These are phyloP conservation scores for Geotrichum europaeum DNA, from an alignment of 1,139 yeast species.

Conservation along the genomic window DNA sequence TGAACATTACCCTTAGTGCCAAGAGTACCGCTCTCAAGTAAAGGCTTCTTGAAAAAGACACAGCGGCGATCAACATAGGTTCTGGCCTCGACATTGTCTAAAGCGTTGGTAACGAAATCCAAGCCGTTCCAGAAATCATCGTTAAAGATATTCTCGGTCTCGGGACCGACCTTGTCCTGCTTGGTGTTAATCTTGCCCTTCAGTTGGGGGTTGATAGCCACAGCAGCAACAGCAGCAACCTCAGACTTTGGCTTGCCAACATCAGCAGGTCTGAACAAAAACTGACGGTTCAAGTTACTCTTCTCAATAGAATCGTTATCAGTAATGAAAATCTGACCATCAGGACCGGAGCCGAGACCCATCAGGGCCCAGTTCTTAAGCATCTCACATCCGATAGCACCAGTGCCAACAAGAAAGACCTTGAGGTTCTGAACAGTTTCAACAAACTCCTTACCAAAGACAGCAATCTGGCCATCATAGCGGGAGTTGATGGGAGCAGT, in stretches of 20 bases:
- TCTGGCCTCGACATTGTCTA: constrained; percentile 96
- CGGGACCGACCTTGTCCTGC: constrained; percentile 87
- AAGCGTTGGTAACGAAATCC: constrained; percentile 90
- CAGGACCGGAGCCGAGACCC: constrained; percentile 89
- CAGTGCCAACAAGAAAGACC: constrained; percentile 92
- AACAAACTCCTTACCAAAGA: constrained; percentile 77
- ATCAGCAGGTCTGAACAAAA: constrained; percentile 87
- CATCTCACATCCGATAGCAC: constrained; percentile 99
- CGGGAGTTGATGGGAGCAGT: constrained; percentile 74
- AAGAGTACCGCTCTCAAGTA: constrained; percentile 92
- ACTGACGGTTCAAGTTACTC: constrained; percentile 92
- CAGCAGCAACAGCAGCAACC: constrained; percentile 82
- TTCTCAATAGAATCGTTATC: constrained; percentile 95
- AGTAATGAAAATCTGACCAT: constrained; percentile 78
- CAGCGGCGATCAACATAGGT: constrained; percentile 96
- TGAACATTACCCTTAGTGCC: constrained; percentile 99
- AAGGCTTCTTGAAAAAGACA: constrained; percentile 83
- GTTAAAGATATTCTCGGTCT: constrained; percentile 80
- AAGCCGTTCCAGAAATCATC: constrained; percentile 81
- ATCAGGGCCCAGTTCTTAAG: constrained; percentile 95
- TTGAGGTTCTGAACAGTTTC: constrained; percentile 65
- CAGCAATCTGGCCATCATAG: constrained; percentile 91
- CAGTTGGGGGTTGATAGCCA: constrained; percentile 78
- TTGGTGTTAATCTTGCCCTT: constrained; percentile 67
- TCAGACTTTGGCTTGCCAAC: constrained; percentile 90